Evolutionary conservation across 106 monocot species (phyloP), one percentile per base, ranked within the genome.

Genomic region (Dendrobium officinale): DNA sequence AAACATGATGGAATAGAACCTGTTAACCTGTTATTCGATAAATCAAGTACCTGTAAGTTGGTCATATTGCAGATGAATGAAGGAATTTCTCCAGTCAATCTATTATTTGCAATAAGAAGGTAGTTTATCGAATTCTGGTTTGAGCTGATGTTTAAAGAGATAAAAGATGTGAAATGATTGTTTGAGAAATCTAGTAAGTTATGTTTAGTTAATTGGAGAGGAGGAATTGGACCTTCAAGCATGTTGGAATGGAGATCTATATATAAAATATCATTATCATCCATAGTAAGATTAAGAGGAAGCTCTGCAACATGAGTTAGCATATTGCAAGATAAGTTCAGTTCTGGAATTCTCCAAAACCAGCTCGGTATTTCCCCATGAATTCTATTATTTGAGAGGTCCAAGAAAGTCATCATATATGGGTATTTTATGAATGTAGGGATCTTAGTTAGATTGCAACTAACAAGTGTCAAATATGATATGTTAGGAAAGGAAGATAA

Each of bases 331-430:
- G 95, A 90, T 41, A 92, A 87, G 72, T 95, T 88, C 64, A 95
- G 73, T 24, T 9, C 2, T 37, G 3, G 15, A 11, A 72, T 55
- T 0, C 81, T 78, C 94, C 94, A 92, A 31, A 95, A 67, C 94
- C 94, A 95, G 2, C 55, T 73, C 20, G 95, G 92, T 81, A 95
- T 86, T 13, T 22, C 54, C 27, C 95, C 95, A 70, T 6, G 22
- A 75, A 95, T 86, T 3, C 64, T 70, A 80, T 92, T 95, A 24
- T 77, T 80, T 41, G 95, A 95, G 49, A 95, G 87, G 79, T 92
- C 90, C 24, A 95, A 47, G 22, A 20, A 6, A 33, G 4, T 64
- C 6, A 85, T 79, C 16, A 5, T 18, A 43, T 40, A 11, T 56
- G 84, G 85, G 66, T 82, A 64, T 76, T 22, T 82, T 64, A 95